Percentiles rank a stretch among this genome's conserved stretches.
phyloP scores from a whole-genome alignment of 2,329 filamentous ascomycete genomes.

The Calonectria leucothoes region DNA sequence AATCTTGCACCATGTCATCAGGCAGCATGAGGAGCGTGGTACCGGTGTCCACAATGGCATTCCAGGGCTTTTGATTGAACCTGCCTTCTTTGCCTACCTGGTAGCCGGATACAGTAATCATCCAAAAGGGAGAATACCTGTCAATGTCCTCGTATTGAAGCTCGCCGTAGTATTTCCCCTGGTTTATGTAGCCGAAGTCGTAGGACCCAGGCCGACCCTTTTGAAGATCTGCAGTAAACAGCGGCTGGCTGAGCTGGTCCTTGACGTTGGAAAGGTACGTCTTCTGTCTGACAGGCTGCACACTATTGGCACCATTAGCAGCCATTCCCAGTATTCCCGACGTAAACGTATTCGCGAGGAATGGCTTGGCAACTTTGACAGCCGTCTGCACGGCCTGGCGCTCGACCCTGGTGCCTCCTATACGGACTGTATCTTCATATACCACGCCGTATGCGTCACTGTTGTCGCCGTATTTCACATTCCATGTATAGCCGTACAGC shows the following conservation, averaged over 20 bases:
- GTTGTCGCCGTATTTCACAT: not conserved
- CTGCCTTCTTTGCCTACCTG: slow-evolving; percentile 45
- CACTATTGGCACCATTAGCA: slow-evolving; percentile 49
- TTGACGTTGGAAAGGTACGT: slow-evolving; percentile 54
- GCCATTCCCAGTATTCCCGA: not conserved
- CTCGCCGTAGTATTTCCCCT: slow-evolving; percentile 69
- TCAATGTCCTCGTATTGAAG: slow-evolving; percentile 73
- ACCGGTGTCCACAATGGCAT: slow-evolving; percentile 67
- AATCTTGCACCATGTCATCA: not conserved
- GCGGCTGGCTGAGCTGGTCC: slow-evolving; percentile 32
- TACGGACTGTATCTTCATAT: not conserved
- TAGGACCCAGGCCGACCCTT: slow-evolving; percentile 69
- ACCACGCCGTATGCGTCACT: not conserved
- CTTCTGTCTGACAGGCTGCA: slow-evolving; percentile 51
- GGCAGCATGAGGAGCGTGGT: slow-evolving; percentile 65
- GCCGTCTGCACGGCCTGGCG: not conserved
- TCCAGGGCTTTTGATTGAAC: slow-evolving; percentile 40
- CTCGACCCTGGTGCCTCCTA: not conserved
- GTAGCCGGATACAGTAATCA: slow-evolving; percentile 55
- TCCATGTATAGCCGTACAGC: not conserved
- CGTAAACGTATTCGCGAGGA: not conserved
- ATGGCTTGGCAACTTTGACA: not conserved
- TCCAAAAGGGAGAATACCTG: slow-evolving; percentile 71
- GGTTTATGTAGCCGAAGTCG: slow-evolving; percentile 80
- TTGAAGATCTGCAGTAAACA: slow-evolving; percentile 79